A percentile compares a stretch with the other conserved stretches of the same genome.
Conservation (phyloP, 192 early-diverging fungal species). For the Linnemannia schmuckeri region DNA sequence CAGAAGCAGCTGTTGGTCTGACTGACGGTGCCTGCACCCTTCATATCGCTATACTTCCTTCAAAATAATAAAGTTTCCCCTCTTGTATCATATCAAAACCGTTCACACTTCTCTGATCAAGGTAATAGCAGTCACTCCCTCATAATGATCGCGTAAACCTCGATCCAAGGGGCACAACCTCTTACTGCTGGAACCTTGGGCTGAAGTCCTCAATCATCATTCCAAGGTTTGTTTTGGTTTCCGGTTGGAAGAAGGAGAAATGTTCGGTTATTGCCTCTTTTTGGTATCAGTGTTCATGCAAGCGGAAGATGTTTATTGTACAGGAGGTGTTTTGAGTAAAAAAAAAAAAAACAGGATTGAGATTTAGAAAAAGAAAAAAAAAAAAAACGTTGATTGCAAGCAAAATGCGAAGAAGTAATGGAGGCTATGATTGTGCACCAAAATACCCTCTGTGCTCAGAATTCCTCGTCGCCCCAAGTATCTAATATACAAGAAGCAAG, state of each 20-base stretch:
- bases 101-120: background rate
- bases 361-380: too few species aligned
- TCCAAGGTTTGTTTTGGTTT: background rate
- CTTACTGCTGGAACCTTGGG: too few species aligned
- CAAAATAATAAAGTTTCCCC: background rate
- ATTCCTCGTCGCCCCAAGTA: constrained; percentile 25
- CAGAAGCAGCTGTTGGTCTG: too few species aligned
- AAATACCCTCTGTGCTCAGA: background rate
- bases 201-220: background rate
- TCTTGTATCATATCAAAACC: background rate
- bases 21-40: too few species aligned
- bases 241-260: background rate
- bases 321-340: background rate
- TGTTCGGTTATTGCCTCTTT: background rate
- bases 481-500: background rate
- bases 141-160: too few species aligned
- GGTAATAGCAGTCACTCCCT: too few species aligned
- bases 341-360: too few species aligned
- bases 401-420: background rate
- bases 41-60: background rate
- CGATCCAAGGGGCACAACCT: too few species aligned
- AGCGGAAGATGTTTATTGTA: background rate
- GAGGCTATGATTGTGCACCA: background rate
- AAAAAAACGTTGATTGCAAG: too few species aligned
- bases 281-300: background rate